Base-by-base conservation (phyloP, 2,329 filamentous ascomycete genomes). In the Ascochyta lentis region DNA sequence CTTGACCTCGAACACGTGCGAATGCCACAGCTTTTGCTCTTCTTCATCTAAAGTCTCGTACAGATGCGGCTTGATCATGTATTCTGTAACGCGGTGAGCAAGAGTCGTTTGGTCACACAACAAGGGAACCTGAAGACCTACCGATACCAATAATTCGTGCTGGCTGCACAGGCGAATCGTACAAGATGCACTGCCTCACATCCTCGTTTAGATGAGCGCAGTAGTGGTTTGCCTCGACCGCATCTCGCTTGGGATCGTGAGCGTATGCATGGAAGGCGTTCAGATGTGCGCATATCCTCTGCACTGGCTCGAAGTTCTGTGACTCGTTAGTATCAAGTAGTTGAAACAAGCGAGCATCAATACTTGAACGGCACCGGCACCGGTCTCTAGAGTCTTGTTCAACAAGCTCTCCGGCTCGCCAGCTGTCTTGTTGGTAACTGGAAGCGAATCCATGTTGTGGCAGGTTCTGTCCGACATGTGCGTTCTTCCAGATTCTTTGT, bases 261-360 rank as follows among this genome's bases (percentile, higher is more conserved):
- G 87, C 88, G 69, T 95, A 95, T 43, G 88, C 86, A 69, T 96
- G 92, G 69, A 93, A 93, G n/a, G 90, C 91, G 66, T 95, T 93
- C 1, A 96, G 81, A 69, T 94, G 90, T 1, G 90, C 91, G 75
- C 91, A 95, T 44, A 96, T 83, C 49, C 86, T 84, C 66, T 91
- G 88, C 6, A 91, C 76, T 0, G 91, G 91, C 0, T 82, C 79
- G 72, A 96, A 91, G 61, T 85, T 82, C 83, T 88, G 35, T 9
- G 9, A 4, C 6, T 22, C 12, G 7, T 49, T n/a, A 39, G 26
- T 16, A 27, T 57, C 23, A 51, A 31, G 35, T 37, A 10, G 16
- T 22, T 23, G 15, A 7, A 19, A 41, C 12, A 1, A n/a, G 16
- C 7, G 39, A 12, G 10, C 27, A 19, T 33, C 37, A 8, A 40